Percentiles rank a stretch among this genome's conserved stretches.
Conservation (phyloP, 129 eudicot genomes). For the Tanacetum coccineum region DNA sequence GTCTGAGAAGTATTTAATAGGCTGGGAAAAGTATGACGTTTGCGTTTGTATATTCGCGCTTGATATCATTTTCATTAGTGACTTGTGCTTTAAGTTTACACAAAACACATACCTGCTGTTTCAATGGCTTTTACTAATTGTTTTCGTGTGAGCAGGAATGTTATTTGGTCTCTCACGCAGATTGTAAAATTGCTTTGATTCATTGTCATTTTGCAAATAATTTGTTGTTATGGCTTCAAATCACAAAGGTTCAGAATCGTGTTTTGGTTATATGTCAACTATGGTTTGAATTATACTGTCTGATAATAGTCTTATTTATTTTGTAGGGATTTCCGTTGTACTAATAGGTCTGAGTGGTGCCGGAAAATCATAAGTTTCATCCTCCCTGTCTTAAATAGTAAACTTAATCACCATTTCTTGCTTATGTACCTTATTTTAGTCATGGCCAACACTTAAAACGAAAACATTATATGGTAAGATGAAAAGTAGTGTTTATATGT, state of each 20-base stretch:
- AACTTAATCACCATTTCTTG: neutral
- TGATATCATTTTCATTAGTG: neutral
- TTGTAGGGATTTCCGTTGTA: conserved; percentile 60
- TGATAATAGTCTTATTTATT: neutral
- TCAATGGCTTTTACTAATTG: conserved; percentile 9
- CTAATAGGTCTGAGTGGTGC: conserved; percentile 92
- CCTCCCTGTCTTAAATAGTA: neutral
- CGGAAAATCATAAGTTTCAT: conserved; percentile 81
- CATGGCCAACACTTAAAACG: too few species aligned
- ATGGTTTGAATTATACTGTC: neutral
- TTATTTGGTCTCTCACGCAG: conserved; percentile 1
- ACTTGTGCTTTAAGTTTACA: neutral
- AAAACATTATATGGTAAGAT: too few species aligned
- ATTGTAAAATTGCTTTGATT: neutral
- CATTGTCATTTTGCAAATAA: conserved; percentile 2
- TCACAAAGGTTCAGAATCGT: conserved; percentile 17
- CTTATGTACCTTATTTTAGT: neutral
- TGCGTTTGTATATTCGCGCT: too few species aligned
- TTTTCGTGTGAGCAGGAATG: conserved; percentile 4
- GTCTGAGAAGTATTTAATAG: too few species aligned
- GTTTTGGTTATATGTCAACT: conserved; percentile 2
- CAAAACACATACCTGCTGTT: neutral
- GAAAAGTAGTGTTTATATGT: neutral
- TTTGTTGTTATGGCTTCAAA: conserved; percentile 23
- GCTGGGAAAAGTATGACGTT: too few species aligned